Evolutionary conservation across 805 yeast genomes (phyloP).

Genomic region (Myxozyma monticola): DNA sequence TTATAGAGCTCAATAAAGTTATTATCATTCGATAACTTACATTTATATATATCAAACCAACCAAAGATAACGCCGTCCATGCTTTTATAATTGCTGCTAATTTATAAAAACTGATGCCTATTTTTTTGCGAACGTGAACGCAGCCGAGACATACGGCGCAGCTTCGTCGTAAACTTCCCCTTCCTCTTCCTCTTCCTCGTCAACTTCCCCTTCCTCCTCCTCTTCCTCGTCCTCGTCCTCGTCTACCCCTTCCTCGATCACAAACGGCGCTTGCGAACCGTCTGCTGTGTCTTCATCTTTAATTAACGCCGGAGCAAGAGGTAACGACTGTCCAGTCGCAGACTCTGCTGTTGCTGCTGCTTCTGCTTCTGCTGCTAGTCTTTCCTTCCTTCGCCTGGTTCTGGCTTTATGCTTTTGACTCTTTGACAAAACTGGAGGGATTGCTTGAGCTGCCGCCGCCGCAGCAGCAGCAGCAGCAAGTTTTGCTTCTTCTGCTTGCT

Average conservation of each 20-base stretch:
- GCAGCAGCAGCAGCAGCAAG: too few species aligned
- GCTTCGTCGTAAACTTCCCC: not conserved
- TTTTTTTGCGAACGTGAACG: not conserved
- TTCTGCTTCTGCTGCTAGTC: too few species aligned
- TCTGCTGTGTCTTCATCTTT: too few species aligned
- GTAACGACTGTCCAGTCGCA: too few species aligned
- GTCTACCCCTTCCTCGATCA: slow-evolving; percentile 45
- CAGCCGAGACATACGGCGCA: slow-evolving; percentile 16
- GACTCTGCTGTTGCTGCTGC: too few species aligned
- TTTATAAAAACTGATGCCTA: not conserved
- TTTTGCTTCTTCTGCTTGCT: too few species aligned
- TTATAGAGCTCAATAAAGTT: not conserved
- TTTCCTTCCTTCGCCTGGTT: too few species aligned
- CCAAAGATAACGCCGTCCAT: not conserved
- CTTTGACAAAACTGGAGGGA: too few species aligned
- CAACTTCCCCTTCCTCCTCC: not conserved
- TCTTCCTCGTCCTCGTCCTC: not conserved
- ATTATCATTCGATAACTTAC: not conserved
- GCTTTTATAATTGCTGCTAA: not conserved
- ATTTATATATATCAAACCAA: too few species aligned
- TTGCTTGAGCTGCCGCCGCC: too few species aligned
- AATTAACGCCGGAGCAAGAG: too few species aligned
- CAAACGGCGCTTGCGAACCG: slow-evolving; percentile 52
- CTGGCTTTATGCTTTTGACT: too few species aligned
- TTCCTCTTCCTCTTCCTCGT: slow-evolving; percentile 8